Base-by-base conservation (phyloP, 1,284 basidiomycete species). In the Rhodotorula sp. region DNA sequence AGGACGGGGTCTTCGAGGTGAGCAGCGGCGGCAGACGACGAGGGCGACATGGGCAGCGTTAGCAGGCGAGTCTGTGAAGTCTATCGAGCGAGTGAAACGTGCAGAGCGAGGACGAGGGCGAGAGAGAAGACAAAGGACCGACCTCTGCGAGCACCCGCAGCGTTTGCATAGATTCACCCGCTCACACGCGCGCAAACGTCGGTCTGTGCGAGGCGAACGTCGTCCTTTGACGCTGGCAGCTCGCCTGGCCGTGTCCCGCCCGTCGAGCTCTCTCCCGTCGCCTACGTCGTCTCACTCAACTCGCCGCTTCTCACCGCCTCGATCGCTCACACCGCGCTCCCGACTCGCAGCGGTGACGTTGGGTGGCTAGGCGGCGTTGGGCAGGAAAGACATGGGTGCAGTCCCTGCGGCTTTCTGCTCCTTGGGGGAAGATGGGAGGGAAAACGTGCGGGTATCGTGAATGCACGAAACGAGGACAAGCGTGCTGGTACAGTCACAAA, bases 401-500 rank as follows among this genome's bases (percentile, higher is more conserved):
- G n/a, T n/a, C n/a, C n/a, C n/a, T n/a, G n/a, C n/a, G n/a, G n/a
- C 39, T 44, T 17, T 44, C 39, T 44, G 39, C 39, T 44, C 39
- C 39, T 44, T 17, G 27, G n/a, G 49, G 49, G 11, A 27, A 51
- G 49, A 51, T 11, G 1, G n/a, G 24, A 6, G 20, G n/a, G 49
- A 20, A 22, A 51, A 51, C 49, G 49, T 51, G 49, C 49, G 56
- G 56, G 56, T 57, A 57, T 57, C 29, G 56, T 44, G 56, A 24
- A 57, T 57, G 56, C 57, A 59, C 17, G 54, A 22, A 24, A 36
- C 36, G 27, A 19, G 32, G 34, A 39, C 29, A 32, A 61, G 34
- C 17, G 36, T n/a, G 49, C 52, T n/a, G 20, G 51, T 53, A 10
- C 29, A 34, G 20, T 11, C 11, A 39, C 22, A 39, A 44, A 20